Evolutionary conservation across 2,329 filamentous ascomycete genomes (phyloP).

Genomic region (Aspergillus neoniger): DNA sequence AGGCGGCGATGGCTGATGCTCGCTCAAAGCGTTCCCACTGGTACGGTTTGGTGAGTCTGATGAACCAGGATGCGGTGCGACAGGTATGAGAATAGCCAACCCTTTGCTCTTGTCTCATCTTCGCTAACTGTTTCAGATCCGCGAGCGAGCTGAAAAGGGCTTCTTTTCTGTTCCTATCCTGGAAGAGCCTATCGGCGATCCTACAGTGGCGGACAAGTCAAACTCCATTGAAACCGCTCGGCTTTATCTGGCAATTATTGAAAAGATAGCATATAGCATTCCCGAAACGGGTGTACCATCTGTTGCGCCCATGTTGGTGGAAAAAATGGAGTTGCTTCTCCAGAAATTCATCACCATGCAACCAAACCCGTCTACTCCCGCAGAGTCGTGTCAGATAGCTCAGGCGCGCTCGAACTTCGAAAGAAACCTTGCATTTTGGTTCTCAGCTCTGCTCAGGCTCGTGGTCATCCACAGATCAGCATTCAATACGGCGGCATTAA

Average conservation of each 20-base stretch:
- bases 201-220: slow-evolving; percentile 13
- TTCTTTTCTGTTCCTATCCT: slow-evolving; percentile 41
- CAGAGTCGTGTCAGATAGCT: slow-evolving; percentile 19
- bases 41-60: slow-evolving; percentile 42
- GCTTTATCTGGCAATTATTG: slow-evolving; percentile 42
- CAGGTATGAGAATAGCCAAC: slow-evolving; percentile 29
- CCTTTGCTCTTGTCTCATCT: slow-evolving; percentile 1
- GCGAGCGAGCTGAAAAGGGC: slow-evolving; percentile 44
- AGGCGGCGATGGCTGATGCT: slow-evolving; percentile 39
- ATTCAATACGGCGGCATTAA: slow-evolving; percentile 29
- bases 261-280: slow-evolving; percentile 41
- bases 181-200: slow-evolving; percentile 24
- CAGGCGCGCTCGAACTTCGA: slow-evolving; percentile 30
- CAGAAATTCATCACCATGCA: slow-evolving; percentile 39
- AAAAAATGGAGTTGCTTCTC: slow-evolving; percentile 43
- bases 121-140: slow-evolving; percentile 33
- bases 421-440: slow-evolving; percentile 41
- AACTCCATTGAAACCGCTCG: slow-evolving; percentile 35
- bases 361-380: slow-evolving; percentile 23
- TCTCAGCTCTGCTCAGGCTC: slow-evolving; percentile 44
- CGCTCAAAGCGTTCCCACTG: slow-evolving; percentile 38
- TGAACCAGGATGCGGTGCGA: slow-evolving; percentile 40
- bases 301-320: slow-evolving; percentile 38
- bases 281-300: slow-evolving; percentile 35
- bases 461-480: slow-evolving; percentile 43